A percentile compares a stretch with the other conserved stretches of the same genome.
These are phyloP conservation scores for Brassica cretica DNA, from an alignment of 345 rosid species.

Conservation along the genomic window DNA sequence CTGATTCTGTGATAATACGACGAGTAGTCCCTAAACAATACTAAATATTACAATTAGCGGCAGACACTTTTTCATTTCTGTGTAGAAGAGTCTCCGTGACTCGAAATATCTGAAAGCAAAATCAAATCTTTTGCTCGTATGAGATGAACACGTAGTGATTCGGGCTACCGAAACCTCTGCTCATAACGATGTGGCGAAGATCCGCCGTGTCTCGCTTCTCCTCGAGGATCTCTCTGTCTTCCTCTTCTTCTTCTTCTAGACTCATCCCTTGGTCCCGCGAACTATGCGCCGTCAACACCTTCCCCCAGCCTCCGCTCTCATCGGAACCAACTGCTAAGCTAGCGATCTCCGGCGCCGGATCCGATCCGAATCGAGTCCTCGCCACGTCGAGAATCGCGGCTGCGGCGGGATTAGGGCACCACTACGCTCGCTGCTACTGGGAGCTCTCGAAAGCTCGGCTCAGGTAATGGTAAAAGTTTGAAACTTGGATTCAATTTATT, in stretches of 20 bases:
- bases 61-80: neutral
- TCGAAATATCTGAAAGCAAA: slow-evolving; percentile 19
- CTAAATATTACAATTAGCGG: neutral
- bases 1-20: neutral
- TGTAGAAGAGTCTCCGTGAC: slow-evolving; percentile 11
- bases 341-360: slow-evolving; percentile 37
- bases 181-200: slow-evolving; percentile 46
- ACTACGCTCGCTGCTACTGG: slow-evolving; percentile 78
- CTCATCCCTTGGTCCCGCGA: slow-evolving; percentile 37
- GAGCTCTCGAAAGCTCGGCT: slow-evolving; percentile 98
- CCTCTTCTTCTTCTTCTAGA: slow-evolving; percentile 33
- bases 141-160: slow-evolving; percentile 16
- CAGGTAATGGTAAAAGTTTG: slow-evolving; percentile 45
- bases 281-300: slow-evolving; percentile 25
- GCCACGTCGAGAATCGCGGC: slow-evolving; percentile 36
- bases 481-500: neutral
- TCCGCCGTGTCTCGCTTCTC: slow-evolving; percentile 38
- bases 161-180: neutral
- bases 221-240: slow-evolving; percentile 33
- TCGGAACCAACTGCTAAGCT: slow-evolving; percentile 40
- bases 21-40: neutral
- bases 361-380: slow-evolving; percentile 45
- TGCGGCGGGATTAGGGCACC: slow-evolving; percentile 46
- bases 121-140: neutral
- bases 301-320: slow-evolving; percentile 27